A percentile compares a stretch with the other conserved stretches of the same genome.
Conservation (phyloP, 169 alveolate genomes). For the Eimeria falciformis region DNA sequence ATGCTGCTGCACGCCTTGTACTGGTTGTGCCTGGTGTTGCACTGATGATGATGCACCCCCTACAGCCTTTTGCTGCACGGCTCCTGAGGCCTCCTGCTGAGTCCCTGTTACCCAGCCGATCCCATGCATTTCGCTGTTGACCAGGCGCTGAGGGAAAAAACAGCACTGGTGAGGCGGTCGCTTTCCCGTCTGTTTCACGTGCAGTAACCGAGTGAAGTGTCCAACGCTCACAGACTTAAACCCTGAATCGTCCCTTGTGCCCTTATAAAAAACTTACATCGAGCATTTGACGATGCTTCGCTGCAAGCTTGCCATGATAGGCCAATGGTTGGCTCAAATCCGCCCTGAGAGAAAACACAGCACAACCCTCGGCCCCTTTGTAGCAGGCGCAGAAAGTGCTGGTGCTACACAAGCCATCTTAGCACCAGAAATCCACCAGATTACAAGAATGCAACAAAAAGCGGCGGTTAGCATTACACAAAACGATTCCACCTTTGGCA, state of each 20-base stretch:
- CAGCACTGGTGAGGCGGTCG: no score
- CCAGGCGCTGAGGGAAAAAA: constrained; percentile 39
- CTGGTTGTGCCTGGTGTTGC: constrained; percentile 16
- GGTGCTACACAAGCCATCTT: no score
- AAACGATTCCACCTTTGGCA: no score
- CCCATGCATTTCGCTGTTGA: constrained; percentile 18
- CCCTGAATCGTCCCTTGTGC: no score
- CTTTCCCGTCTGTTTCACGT: no score
- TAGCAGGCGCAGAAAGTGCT: no score
- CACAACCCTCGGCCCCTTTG: no score
- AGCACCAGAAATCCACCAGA: no score
- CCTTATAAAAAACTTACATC: constrained; percentile 56
- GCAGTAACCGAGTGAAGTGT: no score
- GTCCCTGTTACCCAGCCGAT: constrained; percentile 34
- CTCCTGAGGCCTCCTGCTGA: background rate
- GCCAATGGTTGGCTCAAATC: constrained; percentile 64
- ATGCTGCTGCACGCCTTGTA: constrained; percentile 5
- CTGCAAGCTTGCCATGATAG: constrained; percentile 76
- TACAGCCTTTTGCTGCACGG: background rate
- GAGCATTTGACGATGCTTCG: constrained; percentile 67
- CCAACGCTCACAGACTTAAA: no score
- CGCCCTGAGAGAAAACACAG: constrained; percentile 35
- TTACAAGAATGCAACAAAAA: no score
- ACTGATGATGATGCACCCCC: constrained; percentile 9
- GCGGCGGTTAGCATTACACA: no score